Evolutionary conservation across 805 yeast species (phyloP), one percentile per base, ranked within the genome.

Genomic region (Metschnikowia cerradonensis): DNA sequence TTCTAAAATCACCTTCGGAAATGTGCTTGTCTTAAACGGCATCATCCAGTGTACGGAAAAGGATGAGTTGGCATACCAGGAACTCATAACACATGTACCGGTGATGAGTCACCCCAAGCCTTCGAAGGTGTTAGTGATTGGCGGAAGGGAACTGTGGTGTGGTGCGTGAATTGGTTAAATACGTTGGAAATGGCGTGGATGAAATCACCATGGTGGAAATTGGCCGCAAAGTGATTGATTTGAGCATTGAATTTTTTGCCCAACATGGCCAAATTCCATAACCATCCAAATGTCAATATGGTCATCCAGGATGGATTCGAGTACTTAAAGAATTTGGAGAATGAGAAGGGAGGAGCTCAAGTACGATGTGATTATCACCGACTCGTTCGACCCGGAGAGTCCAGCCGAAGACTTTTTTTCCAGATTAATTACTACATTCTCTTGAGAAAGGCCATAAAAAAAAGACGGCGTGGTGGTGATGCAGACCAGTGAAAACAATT

Each of bases 81-180:
- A 90, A 66, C 82, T 89, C 83, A 91, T 90, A 55, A 73, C 95
- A 2, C 96, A 91, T 67, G 68, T 89, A 30, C 91, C 97, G 4
- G 62, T 91, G 51, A 82, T 84, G 79, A 71, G 88, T 10, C 97
- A 90, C 69, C 80, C 81, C 3, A 62, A 75, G 39, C 97, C 97
- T 1, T 80, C 79, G 59, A 79, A 77, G 49, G 95, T 90, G 8
- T 77, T 90, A 47, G 94, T 90, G 31, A 88, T 90, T 60, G 97
- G 97, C 26, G 97, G 97, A n/a, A 23, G 97, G 97, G 40, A 97
- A 90, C 67, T 96, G 97, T 56, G 97, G 97, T 54, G 96, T 90
- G 19, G 71, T 91, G 35, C 79, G 97, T 61, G 97, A 90, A 67
- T 84, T 88, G 15, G 81, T 89, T 42, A 91, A 90, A 69, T 92